phyloP scores from a whole-genome alignment of 1,284 basidiomycete genomes.

The Marasmius tenuissimus region DNA sequence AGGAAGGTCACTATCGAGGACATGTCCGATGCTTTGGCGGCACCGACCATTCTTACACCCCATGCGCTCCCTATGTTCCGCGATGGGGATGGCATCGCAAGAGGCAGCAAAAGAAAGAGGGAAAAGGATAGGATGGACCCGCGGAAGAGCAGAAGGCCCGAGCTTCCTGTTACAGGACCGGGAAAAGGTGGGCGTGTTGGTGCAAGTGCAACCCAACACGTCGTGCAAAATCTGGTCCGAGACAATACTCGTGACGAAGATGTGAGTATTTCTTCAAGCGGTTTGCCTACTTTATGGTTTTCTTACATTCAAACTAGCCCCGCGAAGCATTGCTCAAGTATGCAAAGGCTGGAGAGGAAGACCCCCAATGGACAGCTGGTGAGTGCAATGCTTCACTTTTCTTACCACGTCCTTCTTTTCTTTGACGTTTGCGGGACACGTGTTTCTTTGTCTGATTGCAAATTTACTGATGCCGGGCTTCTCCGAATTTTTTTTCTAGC shows the following conservation, averaged over 20 bases:
- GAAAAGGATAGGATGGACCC: slow-evolving; percentile 89
- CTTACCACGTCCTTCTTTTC: slow-evolving; percentile 9
- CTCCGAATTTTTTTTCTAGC: slow-evolving; percentile 51
- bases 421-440: slow-evolving; percentile 10
- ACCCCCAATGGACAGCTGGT: slow-evolving; percentile 84
- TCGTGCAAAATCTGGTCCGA: slow-evolving; percentile 90
- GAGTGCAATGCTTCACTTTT: slow-evolving; percentile 33
- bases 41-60: slow-evolving; percentile 85
- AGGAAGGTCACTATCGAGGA: slow-evolving; percentile 78
- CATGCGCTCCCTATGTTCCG: slow-evolving; percentile 88
- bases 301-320: slow-evolving; percentile 57
- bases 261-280: slow-evolving; percentile 57
- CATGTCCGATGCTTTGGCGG: slow-evolving; percentile 80
- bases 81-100: slow-evolving; percentile 70
- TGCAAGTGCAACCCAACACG: slow-evolving; percentile 91
- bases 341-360: slow-evolving; percentile 71
- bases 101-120: slow-evolving; percentile 79
- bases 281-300: slow-evolving; percentile 24
- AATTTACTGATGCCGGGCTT: slow-evolving; percentile 27
- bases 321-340: slow-evolving; percentile 96
- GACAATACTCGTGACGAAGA: slow-evolving; percentile 90
- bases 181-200: slow-evolving; percentile 94
- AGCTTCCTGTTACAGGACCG: slow-evolving; percentile 88
- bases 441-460: slow-evolving; percentile 23
- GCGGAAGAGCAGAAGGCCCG: slow-evolving; percentile 87